Evolutionary conservation across 164 flowering plant species (phyloP), one percentile per base, ranked within the genome.

Genomic region (Macadamia tetraphylla): DNA sequence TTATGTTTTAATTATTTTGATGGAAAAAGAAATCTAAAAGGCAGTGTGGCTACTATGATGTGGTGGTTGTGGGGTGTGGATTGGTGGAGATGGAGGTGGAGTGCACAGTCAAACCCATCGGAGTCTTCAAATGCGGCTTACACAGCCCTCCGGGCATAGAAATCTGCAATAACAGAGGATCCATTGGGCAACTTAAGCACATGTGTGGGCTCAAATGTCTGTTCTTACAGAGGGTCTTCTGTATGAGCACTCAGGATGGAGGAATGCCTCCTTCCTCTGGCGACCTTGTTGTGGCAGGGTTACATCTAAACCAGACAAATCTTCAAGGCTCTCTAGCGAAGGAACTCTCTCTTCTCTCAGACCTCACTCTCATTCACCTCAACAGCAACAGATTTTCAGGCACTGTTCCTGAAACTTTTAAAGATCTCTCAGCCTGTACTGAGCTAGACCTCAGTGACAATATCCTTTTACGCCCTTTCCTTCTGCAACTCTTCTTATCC

Each of bases 381-480:
- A 91, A 91, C 82, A 82, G 84, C 77, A 94, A 94, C 84, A 85
- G 94, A 55, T 90, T 94, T 59, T 60, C 84, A 15, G 92, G 96
- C 65, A 66, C 82, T 8, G 48, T 90, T 10, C 98, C 98, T 29
- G 77, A 81, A 4, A 74, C 84, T 0, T 87, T 94, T 70, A 76
- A 62, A 8, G 74, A 80, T 52, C 80, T 94, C 12, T 12, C 44
- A 0, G 74, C 79, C 7, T 86, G 91, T 9, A 74, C 81, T 57
- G 98, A 94, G 65, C 66, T 94, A 29, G 98, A 94, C 81, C 81
- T 94, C 56, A 94, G 98, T 60, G 91, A 91, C 81, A 94, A 94
- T 74, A 75, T 60, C 0, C 82, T 94, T 60, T 85, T 97, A 0
- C 97, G 98, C 18, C 75, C 84, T 46, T 94, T 91, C 98, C 98